Evolutionary conservation across 495 filamentous ascomycete genomes (phyloP).

Genomic region (Bathelium albidoporum): DNA sequence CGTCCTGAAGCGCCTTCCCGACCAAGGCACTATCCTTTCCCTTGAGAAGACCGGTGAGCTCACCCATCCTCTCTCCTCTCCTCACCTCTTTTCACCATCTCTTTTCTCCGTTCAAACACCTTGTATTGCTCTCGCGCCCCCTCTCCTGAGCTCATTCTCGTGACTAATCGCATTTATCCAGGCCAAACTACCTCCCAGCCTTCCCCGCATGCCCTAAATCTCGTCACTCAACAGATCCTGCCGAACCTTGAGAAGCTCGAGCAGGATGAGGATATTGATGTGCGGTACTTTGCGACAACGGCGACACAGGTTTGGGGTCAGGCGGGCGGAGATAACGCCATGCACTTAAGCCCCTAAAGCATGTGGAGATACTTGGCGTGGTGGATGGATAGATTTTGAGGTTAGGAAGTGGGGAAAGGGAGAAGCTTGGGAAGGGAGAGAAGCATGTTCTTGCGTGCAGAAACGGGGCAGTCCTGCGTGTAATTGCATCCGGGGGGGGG

Average conservation of each 20-base stretch:
- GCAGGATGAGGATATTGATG: conserved; percentile 94
- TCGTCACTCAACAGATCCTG: conserved; percentile 68
- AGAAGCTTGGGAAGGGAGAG: too few species aligned
- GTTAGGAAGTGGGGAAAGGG: too few species aligned
- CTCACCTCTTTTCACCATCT: background rate
- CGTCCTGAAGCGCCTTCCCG: conserved; percentile 79
- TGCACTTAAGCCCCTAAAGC: conserved; percentile 4
- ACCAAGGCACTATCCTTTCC: conserved; percentile 71
- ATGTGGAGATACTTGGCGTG: background rate
- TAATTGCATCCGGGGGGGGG: background rate
- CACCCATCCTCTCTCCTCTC: background rate
- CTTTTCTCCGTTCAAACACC: too few species aligned
- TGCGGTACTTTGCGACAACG: conserved; percentile 84
- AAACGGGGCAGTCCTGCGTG: background rate
- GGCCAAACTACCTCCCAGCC: background rate
- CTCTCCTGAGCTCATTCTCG: too few species aligned
- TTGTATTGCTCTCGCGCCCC: too few species aligned
- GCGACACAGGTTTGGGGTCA: conserved; percentile 38
- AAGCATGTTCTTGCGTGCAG: background rate
- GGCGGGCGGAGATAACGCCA: conserved; percentile 2
- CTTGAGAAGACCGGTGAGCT: conserved; percentile 66
- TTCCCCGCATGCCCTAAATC: background rate
- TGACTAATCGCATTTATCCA: background rate
- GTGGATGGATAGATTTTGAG: too few species aligned
- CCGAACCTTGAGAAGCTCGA: conserved; percentile 90